Evolutionary conservation across 2,329 filamentous ascomycete species (phyloP).

Genomic region (Remersonia thermophila): DNA sequence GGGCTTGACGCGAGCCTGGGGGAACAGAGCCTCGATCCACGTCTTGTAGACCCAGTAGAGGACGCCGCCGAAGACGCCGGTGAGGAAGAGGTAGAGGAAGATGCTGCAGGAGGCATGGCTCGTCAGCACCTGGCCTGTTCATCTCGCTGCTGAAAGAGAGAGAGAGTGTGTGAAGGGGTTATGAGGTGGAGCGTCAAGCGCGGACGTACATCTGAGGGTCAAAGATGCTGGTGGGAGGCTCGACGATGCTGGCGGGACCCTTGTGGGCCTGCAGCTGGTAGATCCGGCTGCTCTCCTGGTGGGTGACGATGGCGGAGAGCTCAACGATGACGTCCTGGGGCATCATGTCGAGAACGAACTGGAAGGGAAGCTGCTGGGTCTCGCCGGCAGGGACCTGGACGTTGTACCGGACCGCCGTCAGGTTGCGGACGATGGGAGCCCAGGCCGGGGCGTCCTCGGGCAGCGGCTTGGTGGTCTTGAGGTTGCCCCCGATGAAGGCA

Average conservation of each 20-base stretch:
- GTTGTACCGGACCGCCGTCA: constrained; percentile 66
- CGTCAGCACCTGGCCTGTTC: too few species aligned
- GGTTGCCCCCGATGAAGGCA: constrained; percentile 61
- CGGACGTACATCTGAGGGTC: constrained; percentile 84
- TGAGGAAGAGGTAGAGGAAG: constrained; percentile 92
- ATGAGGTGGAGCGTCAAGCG: constrained; percentile 22
- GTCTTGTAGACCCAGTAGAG: constrained; percentile 97
- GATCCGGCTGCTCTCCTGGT: constrained; percentile 47
- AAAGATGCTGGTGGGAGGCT: constrained; percentile 80
- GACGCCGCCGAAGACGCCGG: constrained; percentile 62
- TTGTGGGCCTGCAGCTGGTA: constrained; percentile 74
- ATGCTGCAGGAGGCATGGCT: too few species aligned
- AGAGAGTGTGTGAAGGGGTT: too few species aligned
- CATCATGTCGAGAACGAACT: constrained; percentile 82
- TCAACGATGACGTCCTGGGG: constrained; percentile 77
- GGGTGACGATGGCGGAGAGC: constrained; percentile 61
- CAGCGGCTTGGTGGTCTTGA: constrained; percentile 46
- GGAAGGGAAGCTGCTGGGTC: constrained; percentile 65
- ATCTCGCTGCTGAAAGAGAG: too few species aligned
- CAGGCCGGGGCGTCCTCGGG: constrained; percentile 34
- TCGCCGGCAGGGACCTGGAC: constrained; percentile 63
- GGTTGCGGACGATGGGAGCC: constrained; percentile 62
- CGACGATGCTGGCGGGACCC: constrained; percentile 73
- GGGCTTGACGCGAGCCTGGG: constrained; percentile 55
- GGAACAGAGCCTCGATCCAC: constrained; percentile 93